Evolutionary conservation across 202 grass and related monocot species (phyloP), one percentile per base, ranked within the genome.

Genomic region (Alloteropsis angusta): DNA sequence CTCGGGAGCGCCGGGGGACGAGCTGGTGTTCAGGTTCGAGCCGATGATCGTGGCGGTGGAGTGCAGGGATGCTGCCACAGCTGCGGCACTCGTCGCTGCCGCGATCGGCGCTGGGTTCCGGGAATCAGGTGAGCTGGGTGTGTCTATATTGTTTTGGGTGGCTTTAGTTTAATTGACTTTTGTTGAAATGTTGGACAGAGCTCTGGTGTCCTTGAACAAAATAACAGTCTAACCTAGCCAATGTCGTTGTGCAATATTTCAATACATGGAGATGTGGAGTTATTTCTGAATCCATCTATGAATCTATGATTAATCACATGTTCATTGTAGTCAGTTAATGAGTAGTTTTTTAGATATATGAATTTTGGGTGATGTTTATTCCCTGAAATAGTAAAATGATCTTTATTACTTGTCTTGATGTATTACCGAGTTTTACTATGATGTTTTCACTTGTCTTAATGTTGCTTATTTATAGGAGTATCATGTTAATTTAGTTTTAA

Each of bases 1-100:
- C 44, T 13, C 43, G 37, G 47, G 23, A 71, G 78, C 7, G 64
- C 60, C 75, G 42, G 79, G 75, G 41, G 66, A 89, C 38, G 91
- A 94, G 41, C 71, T 91, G 1, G 94, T 97, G 62, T 88, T 97
- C 80, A 93, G 94, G 68, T 97, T 97, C 35, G 91, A 97, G 74
- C 94, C 91, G 17, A 80, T 97, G 85, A 97, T 97, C 45, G 66
- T 97, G 67, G 91, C 94, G 1, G 83, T 94, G 12, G 94, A 97
- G 81, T 94, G 91, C 88, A 93, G 89, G 35, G 87, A 94, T 65
- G 74, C 79, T 5, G 71, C 79, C 1, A 59, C 75, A 3, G 94
- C 89, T 3, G 80, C 84, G 32, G 65, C 81, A 1, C 91, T 97
- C 46, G 91, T 97, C 5, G 79, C 89, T 1, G 74, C 88, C 13